phyloP scores from a whole-genome alignment of 441 rosid species.

The Isatis lusitanica region DNA sequence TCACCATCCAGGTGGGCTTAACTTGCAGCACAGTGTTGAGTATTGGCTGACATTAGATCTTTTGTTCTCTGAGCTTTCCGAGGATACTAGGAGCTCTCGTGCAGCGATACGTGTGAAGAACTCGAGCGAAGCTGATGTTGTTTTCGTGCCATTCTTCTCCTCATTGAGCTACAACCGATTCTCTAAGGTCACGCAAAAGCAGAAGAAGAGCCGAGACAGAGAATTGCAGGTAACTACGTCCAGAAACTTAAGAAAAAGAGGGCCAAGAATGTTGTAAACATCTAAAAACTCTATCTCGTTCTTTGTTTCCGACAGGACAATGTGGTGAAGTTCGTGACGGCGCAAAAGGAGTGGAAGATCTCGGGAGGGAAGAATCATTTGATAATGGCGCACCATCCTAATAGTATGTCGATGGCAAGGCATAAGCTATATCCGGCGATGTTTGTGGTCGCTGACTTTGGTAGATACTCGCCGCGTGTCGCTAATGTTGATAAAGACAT shows the following conservation, averaged over 20 bases:
- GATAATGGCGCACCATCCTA: conserved; percentile 88
- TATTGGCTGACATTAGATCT: conserved; percentile 90
- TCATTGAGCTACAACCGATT: conserved; percentile 73
- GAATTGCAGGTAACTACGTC: conserved; percentile 34
- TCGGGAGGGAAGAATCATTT: conserved; percentile 79
- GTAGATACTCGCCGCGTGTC: conserved; percentile 79
- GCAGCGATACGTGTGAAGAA: conserved; percentile 71
- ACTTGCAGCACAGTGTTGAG: conserved; percentile 89
- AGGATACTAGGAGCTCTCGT: conserved; percentile 43
- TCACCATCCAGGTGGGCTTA: conserved; percentile 78
- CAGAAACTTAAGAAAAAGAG: too few relatives aligned
- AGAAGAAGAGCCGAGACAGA: conserved; percentile 59
- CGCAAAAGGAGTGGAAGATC: conserved; percentile 71
- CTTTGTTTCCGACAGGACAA: conserved; percentile 45
- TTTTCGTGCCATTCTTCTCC: conserved; percentile 88
- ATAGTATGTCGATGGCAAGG: conserved; percentile 80
- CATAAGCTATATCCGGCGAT: conserved; percentile 71
- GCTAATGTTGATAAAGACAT: conserved; percentile 87
- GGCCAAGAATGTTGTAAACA: not conserved
- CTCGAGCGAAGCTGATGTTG: conserved; percentile 79
- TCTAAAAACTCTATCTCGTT: not conserved
- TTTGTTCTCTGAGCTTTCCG: conserved; percentile 62
- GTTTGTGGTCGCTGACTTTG: conserved; percentile 83
- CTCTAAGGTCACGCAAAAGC: conserved; percentile 57
- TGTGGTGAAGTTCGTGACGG: conserved; percentile 54